Base-by-base conservation (phyloP, 2,329 filamentous ascomycete genomes). In the Thyridium curvatum region DNA sequence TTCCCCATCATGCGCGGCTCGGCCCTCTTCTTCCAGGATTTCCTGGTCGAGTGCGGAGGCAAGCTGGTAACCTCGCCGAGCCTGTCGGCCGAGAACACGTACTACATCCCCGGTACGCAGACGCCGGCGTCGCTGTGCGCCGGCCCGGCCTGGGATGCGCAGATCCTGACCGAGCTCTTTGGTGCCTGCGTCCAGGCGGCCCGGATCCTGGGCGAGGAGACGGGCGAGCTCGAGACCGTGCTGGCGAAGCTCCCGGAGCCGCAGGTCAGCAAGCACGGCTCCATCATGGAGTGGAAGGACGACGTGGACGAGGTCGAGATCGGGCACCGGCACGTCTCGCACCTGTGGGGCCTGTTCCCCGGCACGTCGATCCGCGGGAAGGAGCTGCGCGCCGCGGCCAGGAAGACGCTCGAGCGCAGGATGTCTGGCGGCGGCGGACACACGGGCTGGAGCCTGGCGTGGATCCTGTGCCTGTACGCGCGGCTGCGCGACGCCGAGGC, bases 401-500 rank as follows among this genome's bases (percentile, higher is more conserved):
- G 35, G 30, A 35, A 32, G 26, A 32, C 33, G 16, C 21, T 45
- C 17, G 35, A 38, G 17, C 15, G 37, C 8, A 26, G 43, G 17
- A 34, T 43, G 13, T 21, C 18, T 12, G 30, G 32, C 26, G 43
- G 43, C 12, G 58, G 59, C 8, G 65, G 61, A 2, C 54, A 60
- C 39, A 68, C 64, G 1, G 66, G 66, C 3, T 70, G 65, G 66
- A 64, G 61, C 12, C 58, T 63, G 13, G 61, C 63, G n/a, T 69
- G 65, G 65, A 51, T 60, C 1, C 54, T 65, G 35, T 65, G 62
- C 28, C 49, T 66, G 37, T 63, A 61, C 37, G 64, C 65, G 18
- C 57, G 66, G 4, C 46, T 69, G 10, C 16, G 34, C 33, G 58
- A 65, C 38, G 47, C 46, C 9, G 53, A 58, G 28, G 21, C 21